phyloP scores from a whole-genome alignment of 192 early-diverging fungal species.

The Linnemannia exigua region DNA sequence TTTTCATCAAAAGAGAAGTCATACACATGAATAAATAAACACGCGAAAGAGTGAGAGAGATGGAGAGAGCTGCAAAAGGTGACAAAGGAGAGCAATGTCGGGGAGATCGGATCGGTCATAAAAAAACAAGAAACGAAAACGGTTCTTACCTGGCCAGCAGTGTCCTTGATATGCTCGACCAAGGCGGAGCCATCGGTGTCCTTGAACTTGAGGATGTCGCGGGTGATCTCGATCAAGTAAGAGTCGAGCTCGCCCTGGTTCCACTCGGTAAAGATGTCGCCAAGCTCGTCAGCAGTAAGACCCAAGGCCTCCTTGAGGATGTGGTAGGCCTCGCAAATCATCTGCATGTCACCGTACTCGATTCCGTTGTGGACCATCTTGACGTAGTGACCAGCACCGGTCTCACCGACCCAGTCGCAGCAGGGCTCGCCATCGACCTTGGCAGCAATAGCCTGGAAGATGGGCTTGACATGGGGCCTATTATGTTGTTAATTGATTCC shows the following conservation, averaged over 20 bases:
- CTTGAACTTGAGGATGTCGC: slow-evolving; percentile 94
- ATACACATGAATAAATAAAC: not conserved
- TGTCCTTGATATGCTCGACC: slow-evolving; percentile 96
- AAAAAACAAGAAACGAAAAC: not conserved
- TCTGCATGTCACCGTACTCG: slow-evolving; percentile 99
- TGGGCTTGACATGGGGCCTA: slow-evolving; percentile 90
- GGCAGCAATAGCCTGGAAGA: slow-evolving; percentile 97
- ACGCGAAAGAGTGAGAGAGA: not conserved
- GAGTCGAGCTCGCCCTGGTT: slow-evolving; percentile 98
- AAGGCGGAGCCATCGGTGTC: slow-evolving; percentile 89
- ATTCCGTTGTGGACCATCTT: slow-evolving; percentile 99
- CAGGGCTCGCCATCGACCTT: slow-evolving; percentile 90
- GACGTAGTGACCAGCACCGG: slow-evolving; percentile 98
- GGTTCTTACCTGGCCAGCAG: slow-evolving; percentile 86
- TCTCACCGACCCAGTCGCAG: slow-evolving; percentile 99
- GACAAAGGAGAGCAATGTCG: not conserved
- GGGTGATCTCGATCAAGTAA: slow-evolving; percentile 97
- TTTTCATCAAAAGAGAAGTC: no score
- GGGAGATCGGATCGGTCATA: not conserved
- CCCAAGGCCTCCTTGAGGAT: slow-evolving; percentile 92
- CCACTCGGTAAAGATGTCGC: slow-evolving; percentile 91
- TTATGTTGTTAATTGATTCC: not conserved
- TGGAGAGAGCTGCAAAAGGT: no score
- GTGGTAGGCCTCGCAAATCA: slow-evolving; percentile 97
- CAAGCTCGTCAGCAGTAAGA: slow-evolving; percentile 88